phyloP scores from a whole-genome alignment of 2,329 filamentous ascomycete genomes.

The Volutella citrinella region DNA sequence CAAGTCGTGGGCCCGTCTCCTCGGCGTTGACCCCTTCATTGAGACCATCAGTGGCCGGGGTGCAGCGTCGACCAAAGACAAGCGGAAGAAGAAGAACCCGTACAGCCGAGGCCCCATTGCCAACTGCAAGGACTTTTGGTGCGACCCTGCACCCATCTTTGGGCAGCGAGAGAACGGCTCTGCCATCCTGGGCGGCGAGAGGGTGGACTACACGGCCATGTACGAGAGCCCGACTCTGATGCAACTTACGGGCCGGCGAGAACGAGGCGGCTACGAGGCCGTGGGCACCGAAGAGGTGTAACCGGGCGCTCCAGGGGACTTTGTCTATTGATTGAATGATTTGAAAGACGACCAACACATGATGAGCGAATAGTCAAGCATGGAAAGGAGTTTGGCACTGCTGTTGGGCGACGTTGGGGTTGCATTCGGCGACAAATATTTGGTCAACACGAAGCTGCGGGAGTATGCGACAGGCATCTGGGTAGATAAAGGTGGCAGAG shows the following conservation, averaged over 20 bases:
- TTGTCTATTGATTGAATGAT: background rate
- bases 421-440: too few species aligned
- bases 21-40: constrained; percentile 92
- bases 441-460: too few species aligned
- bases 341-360: too few species aligned
- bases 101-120: constrained; percentile 80
- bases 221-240: constrained; percentile 80
- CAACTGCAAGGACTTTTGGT: constrained; percentile 97
- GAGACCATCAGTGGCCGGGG: constrained; percentile 85
- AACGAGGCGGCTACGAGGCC: constrained; percentile 59
- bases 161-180: constrained; percentile 69
- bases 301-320: too few species aligned
- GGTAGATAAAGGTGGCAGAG: too few species aligned
- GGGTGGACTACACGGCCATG: constrained; percentile 82
- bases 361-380: too few species aligned
- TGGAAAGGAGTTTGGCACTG: too few species aligned
- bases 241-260: constrained; percentile 48
- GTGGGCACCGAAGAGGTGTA: constrained; percentile 54
- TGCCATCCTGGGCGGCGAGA: constrained; percentile 73
- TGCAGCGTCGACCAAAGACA: constrained; percentile 56
- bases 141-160: constrained; percentile 80
- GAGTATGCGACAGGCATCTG: too few species aligned
- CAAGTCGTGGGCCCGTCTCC: constrained; percentile 75
- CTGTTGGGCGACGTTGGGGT: too few species aligned
- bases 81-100: constrained; percentile 67